Percentiles rank a stretch among this genome's conserved stretches.
Evolutionary conservation across 768 basidiomycete genomes (phyloP).

Genomic region (Xerocomellus chrysenteron): DNA sequence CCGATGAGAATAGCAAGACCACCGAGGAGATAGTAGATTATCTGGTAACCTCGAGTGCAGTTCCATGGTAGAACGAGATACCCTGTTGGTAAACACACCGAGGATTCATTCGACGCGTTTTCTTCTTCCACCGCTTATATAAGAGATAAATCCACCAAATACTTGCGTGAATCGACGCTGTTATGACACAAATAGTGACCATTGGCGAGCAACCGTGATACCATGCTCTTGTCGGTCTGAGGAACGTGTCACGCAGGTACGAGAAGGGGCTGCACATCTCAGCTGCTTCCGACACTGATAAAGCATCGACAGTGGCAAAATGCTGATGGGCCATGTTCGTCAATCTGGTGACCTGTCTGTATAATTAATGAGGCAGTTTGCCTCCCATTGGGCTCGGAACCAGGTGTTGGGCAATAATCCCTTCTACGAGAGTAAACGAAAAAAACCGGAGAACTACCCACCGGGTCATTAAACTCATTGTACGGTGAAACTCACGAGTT

Average conservation of each 20-base stretch:
- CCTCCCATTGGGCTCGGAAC: neutral
- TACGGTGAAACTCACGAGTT: neutral
- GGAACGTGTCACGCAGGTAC: neutral
- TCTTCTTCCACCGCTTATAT: slow-evolving; percentile 16
- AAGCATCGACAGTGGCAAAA: neutral
- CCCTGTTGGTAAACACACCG: neutral
- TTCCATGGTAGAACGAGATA: slow-evolving; percentile 34
- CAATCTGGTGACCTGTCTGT: neutral
- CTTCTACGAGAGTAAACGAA: neutral
- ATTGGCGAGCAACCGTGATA: neutral
- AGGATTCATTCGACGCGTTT: neutral
- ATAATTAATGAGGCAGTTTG: neutral
- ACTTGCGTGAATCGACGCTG: slow-evolving; percentile 26
- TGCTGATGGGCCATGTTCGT: neutral
- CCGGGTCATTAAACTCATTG: neutral
- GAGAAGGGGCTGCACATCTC: neutral
- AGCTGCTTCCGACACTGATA: neutral
- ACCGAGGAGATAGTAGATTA: slow-evolving; percentile 33
- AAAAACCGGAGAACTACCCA: neutral
- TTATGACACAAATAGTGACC: neutral
- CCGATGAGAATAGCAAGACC: slow-evolving; percentile 39
- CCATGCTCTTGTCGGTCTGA: neutral
- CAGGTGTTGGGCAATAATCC: neutral
- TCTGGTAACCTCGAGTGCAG: slow-evolving; percentile 27
- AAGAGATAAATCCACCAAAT: slow-evolving; percentile 41